phyloP scores from a whole-genome alignment of 2,329 filamentous ascomycete species.

The Zarea fungicola region DNA sequence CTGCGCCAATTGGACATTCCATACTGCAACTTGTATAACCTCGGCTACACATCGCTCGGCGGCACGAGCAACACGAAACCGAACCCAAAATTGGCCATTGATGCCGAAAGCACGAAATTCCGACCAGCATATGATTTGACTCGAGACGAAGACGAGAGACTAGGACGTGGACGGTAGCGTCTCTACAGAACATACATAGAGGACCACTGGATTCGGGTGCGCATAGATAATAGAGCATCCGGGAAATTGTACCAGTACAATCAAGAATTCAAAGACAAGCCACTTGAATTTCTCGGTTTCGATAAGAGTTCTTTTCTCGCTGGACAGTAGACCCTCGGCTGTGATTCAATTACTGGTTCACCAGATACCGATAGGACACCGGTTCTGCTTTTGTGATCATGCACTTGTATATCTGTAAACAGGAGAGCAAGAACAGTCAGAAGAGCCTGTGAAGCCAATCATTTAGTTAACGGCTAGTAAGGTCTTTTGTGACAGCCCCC shows the following conservation, averaged over 20 bases:
- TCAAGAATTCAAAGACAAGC: neutral
- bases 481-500: too few relatives aligned
- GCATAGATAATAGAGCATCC: slow-evolving; percentile 11
- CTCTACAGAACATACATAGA: neutral
- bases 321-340: neutral
- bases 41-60: slow-evolving; percentile 86
- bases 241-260: slow-evolving; percentile 2
- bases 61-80: slow-evolving; percentile 84
- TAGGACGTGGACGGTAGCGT: slow-evolving; percentile 60
- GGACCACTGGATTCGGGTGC: neutral
- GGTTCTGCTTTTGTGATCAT: slow-evolving; percentile 8
- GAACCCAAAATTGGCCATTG: slow-evolving; percentile 65
- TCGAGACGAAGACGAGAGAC: slow-evolving; percentile 70
- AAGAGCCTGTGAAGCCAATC: too few relatives aligned
- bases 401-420: neutral
- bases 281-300: too few relatives aligned
- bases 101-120: slow-evolving; percentile 40
- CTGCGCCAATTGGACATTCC: slow-evolving; percentile 72
- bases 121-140: slow-evolving; percentile 70
- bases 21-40: slow-evolving; percentile 84
- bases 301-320: too few relatives aligned
- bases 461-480: too few relatives aligned
- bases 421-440: too few relatives aligned
- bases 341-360: too few relatives aligned
- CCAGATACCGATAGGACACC: too few relatives aligned